A percentile compares a stretch with the other conserved stretches of the same genome.
Evolutionary conservation across 805 yeast genomes (phyloP).

Genomic region (Wickerhamomyces canadensis): DNA sequence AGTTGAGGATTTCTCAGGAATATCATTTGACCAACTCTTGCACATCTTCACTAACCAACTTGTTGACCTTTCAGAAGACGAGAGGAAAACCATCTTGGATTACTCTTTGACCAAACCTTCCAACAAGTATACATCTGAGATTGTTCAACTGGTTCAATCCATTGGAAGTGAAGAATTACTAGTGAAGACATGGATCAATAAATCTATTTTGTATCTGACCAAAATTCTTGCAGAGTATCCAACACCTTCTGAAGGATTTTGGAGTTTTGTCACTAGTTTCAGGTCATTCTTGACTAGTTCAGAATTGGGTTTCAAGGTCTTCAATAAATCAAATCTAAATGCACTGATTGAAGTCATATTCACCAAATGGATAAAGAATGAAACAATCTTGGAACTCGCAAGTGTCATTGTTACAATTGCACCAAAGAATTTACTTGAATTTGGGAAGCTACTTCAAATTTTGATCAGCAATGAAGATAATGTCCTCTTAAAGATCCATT

Average conservation of each 20-base stretch:
- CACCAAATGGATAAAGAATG: conserved; percentile 40
- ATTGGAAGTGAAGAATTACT: conserved; percentile 14
- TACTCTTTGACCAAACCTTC: conserved; percentile 22
- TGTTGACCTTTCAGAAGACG: conserved; percentile 13
- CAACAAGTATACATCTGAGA: conserved; percentile 27
- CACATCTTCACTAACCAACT: conserved; percentile 17
- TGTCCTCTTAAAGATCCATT: conserved; percentile 26
- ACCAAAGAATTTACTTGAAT: conserved; percentile 32
- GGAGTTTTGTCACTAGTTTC: conserved; percentile 29
- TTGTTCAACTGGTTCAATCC: conserved; percentile 21
- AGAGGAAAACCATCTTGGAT: conserved; percentile 21
- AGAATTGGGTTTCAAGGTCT: background rate
- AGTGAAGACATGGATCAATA: conserved; percentile 46
- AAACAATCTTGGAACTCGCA: conserved; percentile 40
- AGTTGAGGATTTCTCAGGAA: conserved; percentile 26
- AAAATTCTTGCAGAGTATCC: conserved; percentile 53
- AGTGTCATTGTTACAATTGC: conserved; percentile 34
- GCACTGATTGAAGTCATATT: conserved; percentile 63
- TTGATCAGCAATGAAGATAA: conserved; percentile 48
- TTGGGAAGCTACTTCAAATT: conserved; percentile 55
- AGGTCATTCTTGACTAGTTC: conserved; percentile 22
- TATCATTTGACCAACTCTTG: conserved; percentile 26
- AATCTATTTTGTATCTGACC: conserved; percentile 55
- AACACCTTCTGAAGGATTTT: conserved; percentile 23
- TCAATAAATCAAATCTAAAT: conserved; percentile 40